Evolutionary conservation across 371 early-diverging fungal genomes (phyloP).

Genomic region (Basidiobolus heterosporus): DNA sequence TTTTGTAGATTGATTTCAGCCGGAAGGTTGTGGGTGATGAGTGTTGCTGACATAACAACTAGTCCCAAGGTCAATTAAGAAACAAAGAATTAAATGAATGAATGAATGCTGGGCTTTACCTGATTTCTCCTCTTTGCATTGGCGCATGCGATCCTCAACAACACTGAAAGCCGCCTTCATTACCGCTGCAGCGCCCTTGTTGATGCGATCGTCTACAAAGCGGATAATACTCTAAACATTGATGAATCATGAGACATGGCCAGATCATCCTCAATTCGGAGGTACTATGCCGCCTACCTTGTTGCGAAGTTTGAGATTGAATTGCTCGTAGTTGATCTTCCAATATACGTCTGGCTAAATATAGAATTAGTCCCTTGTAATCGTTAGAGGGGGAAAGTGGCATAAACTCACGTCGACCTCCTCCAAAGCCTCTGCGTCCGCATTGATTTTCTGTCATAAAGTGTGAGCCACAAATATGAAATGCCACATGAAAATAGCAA

Average conservation of each 20-base stretch:
- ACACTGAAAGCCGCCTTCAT: conserved; percentile 33
- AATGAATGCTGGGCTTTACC: no score
- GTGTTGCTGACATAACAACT: no score
- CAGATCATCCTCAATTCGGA: neutral
- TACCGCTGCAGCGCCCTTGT: conserved; percentile 44
- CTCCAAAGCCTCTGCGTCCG: conserved; percentile 13
- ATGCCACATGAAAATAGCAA: no score
- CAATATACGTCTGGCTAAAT: conserved; percentile 37
- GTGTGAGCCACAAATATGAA: no score
- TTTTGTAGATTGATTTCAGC: conserved; percentile 16
- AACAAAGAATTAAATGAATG: no score
- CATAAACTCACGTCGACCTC: conserved; percentile 12
- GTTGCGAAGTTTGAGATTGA: conserved; percentile 61
- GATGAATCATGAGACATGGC: neutral
- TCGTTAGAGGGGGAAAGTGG: no score
- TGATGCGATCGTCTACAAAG: conserved; percentile 42
- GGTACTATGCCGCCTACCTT: conserved; percentile 16
- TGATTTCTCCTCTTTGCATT: no score
- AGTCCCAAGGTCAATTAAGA: no score
- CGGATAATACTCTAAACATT: conserved; percentile 31
- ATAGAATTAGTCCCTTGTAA: conserved; percentile 3
- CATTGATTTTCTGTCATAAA: no score
- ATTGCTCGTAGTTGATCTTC: conserved; percentile 53
- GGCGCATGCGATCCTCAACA: conserved; percentile 10
- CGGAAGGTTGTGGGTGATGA: no score